Base-by-base conservation (phyloP, 805 yeast species). In the Blastobotrys americana region DNA sequence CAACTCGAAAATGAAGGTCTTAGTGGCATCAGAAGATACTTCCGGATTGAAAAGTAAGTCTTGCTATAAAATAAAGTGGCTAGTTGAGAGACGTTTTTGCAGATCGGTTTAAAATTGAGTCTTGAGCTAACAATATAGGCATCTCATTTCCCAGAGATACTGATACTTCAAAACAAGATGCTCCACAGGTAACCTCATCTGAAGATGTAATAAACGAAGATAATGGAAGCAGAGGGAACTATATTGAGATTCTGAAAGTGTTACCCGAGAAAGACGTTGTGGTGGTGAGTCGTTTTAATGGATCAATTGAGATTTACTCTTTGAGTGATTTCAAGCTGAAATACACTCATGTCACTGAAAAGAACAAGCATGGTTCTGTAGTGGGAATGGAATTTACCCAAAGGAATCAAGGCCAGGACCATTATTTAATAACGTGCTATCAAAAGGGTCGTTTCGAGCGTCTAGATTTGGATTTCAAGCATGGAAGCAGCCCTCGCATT, bases 111-210 rank as follows among this genome's bases (percentile, higher is more conserved):
- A n/a, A n/a, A n/a, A n/a, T 17, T 19, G 36, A 15, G 18, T 15
- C 33, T 34, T n/a, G n/a, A 17, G 23, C 21, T 19, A 27, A 43
- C 39, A 18, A 18, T 16, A 10, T 20, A 59, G 87, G 80, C 57
- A 66, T 85, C 5, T 56, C 71, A 3, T 86, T 87, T 54, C 59
- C 66, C 16, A 66, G 72, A 42, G 90, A 89, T 0, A 81, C 90
- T 0, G 94, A 89, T 56, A 87, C 96, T 2, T 83, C 96, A 4
- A 68, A 71, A 35, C 78, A 81, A 56, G 74, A 74, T 27, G 82
- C 82, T 0, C 63, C 67, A 9, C 84, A 81, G 57, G 94, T 95
- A 0, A 71, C 68, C 41, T 64, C 75, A 17, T 68, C 81, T 9
- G 69, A 65, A 37, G 31, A 25, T 13, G 31, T 25, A 13, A 65